Evolutionary conservation across 164 flowering plant genomes (phyloP), one percentile per base, ranked within the genome.

Genomic region (Malania oleifera): DNA sequence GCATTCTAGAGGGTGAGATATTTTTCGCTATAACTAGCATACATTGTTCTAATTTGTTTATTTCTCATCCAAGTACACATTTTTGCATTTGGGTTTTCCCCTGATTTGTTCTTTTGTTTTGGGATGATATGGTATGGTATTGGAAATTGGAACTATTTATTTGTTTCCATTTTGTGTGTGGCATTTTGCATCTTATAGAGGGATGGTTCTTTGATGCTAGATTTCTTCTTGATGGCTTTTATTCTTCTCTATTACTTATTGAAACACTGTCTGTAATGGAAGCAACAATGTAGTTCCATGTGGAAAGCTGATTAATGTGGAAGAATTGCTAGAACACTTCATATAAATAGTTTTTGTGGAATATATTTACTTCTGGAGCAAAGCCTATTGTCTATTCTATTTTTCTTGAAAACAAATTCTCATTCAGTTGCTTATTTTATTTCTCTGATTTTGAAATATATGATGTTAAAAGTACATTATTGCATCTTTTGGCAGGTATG

Each of bases 1-100:
- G 77, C 89, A 84, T 46, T 69, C 80, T 10, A 77, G 56, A 67
- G 89, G 89, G 89, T 82, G 62, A 77, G 67, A 22, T n/a, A n/a
- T 13, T 26, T 52, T 29, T 25, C 23, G 23, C 25, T 39, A 19
- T 29, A 27, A 49, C n/a, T n/a, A 34, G 9, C 12, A 43, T 24
- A 14, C 23, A 14, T 41, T 12, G 14, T 22, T 4, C 20, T 52
- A 56, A 12, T 56, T 52, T 45, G 14, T 23, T 22, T 29, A 25
- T 57, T 25, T 34, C 3, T 27, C 24, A 1, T 26, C n/a, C 17
- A 19, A 15, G 8, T 15, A 28, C 10, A 34, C 10, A 34, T 34
- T 34, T 34, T 7, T 7, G 0, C 7, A 7, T 34, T 7, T 34
- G 7, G 11, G 10, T 51, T 34, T 48, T 17, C 7, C 24, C 23